Evolutionary conservation across 805 yeast genomes (phyloP).

Genomic region (Starmera pachycereana): DNA sequence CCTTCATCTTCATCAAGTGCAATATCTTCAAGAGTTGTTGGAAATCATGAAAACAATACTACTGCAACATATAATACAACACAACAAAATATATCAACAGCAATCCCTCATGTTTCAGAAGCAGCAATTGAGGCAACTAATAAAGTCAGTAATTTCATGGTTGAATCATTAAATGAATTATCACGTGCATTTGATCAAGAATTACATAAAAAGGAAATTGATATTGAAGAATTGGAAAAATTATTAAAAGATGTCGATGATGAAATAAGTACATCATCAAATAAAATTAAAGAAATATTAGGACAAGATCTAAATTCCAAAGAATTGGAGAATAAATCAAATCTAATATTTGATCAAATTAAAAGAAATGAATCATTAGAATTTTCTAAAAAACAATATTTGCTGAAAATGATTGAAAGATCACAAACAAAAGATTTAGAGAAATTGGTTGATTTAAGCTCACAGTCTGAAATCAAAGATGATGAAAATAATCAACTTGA

Average conservation of each 20-base stretch:
- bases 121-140: constrained; percentile 45
- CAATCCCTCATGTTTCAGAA: constrained; percentile 37
- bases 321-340: constrained; percentile 4
- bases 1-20: no score
- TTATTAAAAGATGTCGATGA: constrained; percentile 30
- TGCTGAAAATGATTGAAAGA: constrained; percentile 19
- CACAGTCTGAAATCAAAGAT: constrained; percentile 2
- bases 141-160: constrained; percentile 38
- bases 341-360: constrained; percentile 10
- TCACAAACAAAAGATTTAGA: constrained; percentile 18
- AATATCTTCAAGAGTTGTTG: no score
- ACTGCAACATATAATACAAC: no score
- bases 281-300: constrained; percentile 13
- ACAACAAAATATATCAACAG: constrained; percentile 2
- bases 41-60: not conserved
- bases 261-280: constrained; percentile 26
- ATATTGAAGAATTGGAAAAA: constrained; percentile 36
- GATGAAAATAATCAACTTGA: constrained; percentile 13
- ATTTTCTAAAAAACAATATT: constrained; percentile 14
- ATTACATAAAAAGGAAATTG: constrained; percentile 43
- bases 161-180: constrained; percentile 36
- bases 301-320: constrained; percentile 10
- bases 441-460: not conserved
- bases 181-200: constrained; percentile 45
- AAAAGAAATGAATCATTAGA: constrained; percentile 11